A percentile compares a stretch with the other conserved stretches of the same genome.
Evolutionary conservation across 1,139 yeast species (phyloP).

Genomic region (Yamadazyma aaseri): DNA sequence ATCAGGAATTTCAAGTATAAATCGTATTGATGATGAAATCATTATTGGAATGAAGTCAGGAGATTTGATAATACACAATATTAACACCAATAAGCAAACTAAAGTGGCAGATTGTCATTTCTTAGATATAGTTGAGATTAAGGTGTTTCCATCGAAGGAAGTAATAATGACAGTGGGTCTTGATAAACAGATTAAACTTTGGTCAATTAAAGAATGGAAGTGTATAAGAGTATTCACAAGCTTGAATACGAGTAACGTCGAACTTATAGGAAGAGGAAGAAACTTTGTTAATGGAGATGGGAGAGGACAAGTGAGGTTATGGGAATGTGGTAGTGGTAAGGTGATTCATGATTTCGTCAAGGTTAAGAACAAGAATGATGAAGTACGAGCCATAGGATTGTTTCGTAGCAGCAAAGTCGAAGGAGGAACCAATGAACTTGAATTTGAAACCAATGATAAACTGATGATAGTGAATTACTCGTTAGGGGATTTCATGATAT

Average conservation of each 20-base stretch:
- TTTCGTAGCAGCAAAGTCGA: conserved; percentile 4
- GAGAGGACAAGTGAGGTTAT: conserved; percentile 56
- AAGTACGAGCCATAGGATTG: conserved; percentile 22
- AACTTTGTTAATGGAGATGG: conserved; percentile 53
- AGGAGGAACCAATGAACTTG: conserved; percentile 5
- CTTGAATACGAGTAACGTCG: conserved; percentile 26
- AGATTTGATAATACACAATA: conserved; percentile 21
- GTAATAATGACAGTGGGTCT: conserved; percentile 55
- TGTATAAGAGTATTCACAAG: conserved; percentile 46
- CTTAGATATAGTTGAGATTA: conserved; percentile 31
- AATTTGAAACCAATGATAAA: conserved; percentile 29
- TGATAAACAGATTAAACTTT: conserved; percentile 56
- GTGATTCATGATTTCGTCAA: conserved; percentile 39
- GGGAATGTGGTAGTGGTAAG: conserved; percentile 67
- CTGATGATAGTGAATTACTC: conserved; percentile 40
- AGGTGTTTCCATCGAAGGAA: conserved; percentile 59
- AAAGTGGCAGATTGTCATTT: conserved; percentile 42
- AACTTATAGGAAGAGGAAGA: conserved; percentile 60
- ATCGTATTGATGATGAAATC: conserved; percentile 12
- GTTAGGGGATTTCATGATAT: conserved; percentile 38
- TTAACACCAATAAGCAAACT: conserved; percentile 15
- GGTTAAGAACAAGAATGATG: conserved; percentile 30
- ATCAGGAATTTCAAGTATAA: conserved; percentile 9
- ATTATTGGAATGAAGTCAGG: conserved; percentile 49
- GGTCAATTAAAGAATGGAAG: conserved; percentile 54